Evolutionary conservation across 805 yeast genomes (phyloP).

Genomic region (Komagataella mondaviorum): DNA sequence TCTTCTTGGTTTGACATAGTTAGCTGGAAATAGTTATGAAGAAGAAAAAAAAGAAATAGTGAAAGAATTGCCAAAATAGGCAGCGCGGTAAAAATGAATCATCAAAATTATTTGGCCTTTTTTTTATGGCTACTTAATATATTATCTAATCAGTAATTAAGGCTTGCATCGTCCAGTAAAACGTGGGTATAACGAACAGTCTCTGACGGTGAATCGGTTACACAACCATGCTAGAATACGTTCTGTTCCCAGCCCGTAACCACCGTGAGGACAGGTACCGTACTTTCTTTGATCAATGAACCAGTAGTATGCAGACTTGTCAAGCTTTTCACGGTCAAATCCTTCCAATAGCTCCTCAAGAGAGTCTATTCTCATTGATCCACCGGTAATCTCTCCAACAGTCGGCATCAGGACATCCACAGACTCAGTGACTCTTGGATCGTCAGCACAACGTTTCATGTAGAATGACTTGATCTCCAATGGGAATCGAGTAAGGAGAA

Average conservation of each 20-base stretch:
- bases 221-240: conserved; percentile 97
- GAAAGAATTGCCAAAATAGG: not conserved
- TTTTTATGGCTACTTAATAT: not conserved
- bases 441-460: conserved; percentile 88
- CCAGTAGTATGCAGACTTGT: conserved; percentile 84
- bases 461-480: conserved; percentile 94
- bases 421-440: conserved; percentile 91
- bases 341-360: conserved; percentile 79
- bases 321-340: conserved; percentile 84
- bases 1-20: conserved; percentile 25
- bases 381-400: conserved; percentile 98
- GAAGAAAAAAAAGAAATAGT: not conserved
- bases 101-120: not conserved
- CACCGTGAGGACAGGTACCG: conserved; percentile 98
- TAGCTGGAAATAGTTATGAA: not conserved
- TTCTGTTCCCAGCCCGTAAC: conserved; percentile 97
- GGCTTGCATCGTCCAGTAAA: conserved; percentile 98
- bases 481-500: conserved; percentile 88
- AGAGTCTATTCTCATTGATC: conserved; percentile 91
- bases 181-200: conserved; percentile 95
- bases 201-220: conserved; percentile 95
- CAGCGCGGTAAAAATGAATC: not conserved
- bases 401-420: conserved; percentile 98
- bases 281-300: conserved; percentile 90
- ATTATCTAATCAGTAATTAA: conserved; percentile 18